Evolutionary conservation across 2,329 filamentous ascomycete species (phyloP).

Genomic region (Bipolaris oryzae): DNA sequence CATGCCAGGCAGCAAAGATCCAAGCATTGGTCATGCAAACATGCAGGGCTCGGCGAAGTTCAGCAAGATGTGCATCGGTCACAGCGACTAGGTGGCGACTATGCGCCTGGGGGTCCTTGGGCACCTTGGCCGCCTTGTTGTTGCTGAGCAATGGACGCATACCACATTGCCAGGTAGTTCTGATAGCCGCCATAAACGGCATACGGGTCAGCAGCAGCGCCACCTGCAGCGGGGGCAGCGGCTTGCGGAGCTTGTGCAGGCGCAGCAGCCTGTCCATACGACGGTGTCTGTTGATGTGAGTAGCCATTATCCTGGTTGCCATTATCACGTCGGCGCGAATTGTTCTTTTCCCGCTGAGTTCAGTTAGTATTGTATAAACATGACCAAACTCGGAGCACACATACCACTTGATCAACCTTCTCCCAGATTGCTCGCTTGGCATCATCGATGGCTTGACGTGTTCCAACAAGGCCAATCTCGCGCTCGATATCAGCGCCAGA

Average conservation of each 20-base stretch:
- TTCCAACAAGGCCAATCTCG: constrained; percentile 84
- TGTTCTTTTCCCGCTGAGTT: constrained; percentile 55
- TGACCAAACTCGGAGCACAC: constrained; percentile 41
- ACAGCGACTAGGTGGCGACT: constrained; percentile 40
- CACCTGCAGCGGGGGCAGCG: constrained; percentile 53
- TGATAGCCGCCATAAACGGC: constrained; percentile 83
- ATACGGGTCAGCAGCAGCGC: constrained; percentile 62
- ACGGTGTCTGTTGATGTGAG: constrained; percentile 53
- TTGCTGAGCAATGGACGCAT: constrained; percentile 68
- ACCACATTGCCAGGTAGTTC: constrained; percentile 81
- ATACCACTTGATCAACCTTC: constrained; percentile 87
- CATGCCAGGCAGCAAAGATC: constrained; percentile 37
- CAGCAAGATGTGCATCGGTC: constrained; percentile 46
- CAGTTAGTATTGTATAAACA: constrained; percentile 20
- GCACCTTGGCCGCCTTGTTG: constrained; percentile 44
- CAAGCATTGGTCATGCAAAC: constrained; percentile 46
- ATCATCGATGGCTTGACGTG: constrained; percentile 74
- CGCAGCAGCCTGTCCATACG: constrained; percentile 45
- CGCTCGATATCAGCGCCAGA: constrained; percentile 80
- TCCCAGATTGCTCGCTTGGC: constrained; percentile 88
- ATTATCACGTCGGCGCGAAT: constrained; percentile 50
- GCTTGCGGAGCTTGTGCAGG: constrained; percentile 36
- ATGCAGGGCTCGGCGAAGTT: constrained; percentile 46
- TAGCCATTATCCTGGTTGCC: constrained; percentile 51
- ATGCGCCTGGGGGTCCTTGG: constrained; percentile 46